These are phyloP conservation scores for Penicillium sp. DNA, from an alignment of 2,329 filamentous ascomycete species.

Conservation along the genomic window DNA sequence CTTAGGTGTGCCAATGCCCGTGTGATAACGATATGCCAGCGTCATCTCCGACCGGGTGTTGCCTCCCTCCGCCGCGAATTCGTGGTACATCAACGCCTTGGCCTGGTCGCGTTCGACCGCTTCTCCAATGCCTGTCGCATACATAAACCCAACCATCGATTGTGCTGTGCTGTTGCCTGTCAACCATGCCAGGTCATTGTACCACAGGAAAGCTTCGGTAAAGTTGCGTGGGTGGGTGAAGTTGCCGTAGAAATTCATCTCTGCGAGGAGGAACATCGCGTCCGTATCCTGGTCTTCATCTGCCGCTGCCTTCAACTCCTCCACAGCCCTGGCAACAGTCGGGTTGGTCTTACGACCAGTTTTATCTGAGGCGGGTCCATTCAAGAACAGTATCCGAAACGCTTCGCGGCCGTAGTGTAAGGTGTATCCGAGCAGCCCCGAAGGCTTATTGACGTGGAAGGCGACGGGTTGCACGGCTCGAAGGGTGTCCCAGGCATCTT, in stretches of 20 bases:
- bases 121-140: slow-evolving; percentile 85
- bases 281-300: slow-evolving; percentile 61
- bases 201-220: slow-evolving; percentile 73
- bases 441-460: slow-evolving; percentile 46
- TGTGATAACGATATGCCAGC: slow-evolving; percentile 78
- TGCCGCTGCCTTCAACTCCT: slow-evolving; percentile 59
- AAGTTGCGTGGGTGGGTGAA: slow-evolving; percentile 84
- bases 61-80: slow-evolving; percentile 81
- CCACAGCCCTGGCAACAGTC: slow-evolving; percentile 57
- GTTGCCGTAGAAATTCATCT: slow-evolving; percentile 97
- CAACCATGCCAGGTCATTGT: slow-evolving; percentile 70
- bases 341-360: slow-evolving; percentile 34
- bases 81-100: slow-evolving; percentile 89
- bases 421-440: slow-evolving; percentile 56
- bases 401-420: slow-evolving; percentile 62
- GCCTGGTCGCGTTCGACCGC: slow-evolving; percentile 83
- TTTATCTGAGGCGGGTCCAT: slow-evolving; percentile 53
- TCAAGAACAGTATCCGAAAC: slow-evolving; percentile 65
- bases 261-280: slow-evolving; percentile 82
- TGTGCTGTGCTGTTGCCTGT: slow-evolving; percentile 90
- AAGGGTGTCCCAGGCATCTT: slow-evolving; percentile 32
- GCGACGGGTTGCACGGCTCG: slow-evolving; percentile 27
- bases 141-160: slow-evolving; percentile 93
- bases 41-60: slow-evolving; percentile 91
- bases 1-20: slow-evolving; percentile 79